Conservation (phyloP, 768 basidiomycete genomes). For the Tylopilus subfusipes region DNA sequence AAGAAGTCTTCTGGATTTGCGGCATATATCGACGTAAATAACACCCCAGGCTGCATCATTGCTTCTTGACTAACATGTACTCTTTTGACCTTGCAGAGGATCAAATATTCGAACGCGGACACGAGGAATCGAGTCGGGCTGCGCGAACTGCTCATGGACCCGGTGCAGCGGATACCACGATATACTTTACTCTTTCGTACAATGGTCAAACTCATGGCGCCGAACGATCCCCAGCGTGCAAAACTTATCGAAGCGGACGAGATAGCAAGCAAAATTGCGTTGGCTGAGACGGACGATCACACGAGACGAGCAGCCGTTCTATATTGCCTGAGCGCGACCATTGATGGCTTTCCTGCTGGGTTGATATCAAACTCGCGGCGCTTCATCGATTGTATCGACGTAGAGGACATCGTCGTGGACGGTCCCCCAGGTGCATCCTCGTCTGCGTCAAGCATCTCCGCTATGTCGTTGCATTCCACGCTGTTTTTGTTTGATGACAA, state of each 20-base stretch:
- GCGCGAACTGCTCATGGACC: constrained; percentile 92
- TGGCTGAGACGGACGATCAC: constrained; percentile 87
- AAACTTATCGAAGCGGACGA: constrained; percentile 83
- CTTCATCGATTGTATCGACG: constrained; percentile 91
- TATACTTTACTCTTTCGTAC: constrained; percentile 90
- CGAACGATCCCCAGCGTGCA: constrained; percentile 69
- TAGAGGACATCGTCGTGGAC: constrained; percentile 72
- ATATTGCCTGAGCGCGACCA: constrained; percentile 77
- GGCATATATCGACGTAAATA: constrained; percentile 80
- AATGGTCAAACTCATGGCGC: constrained; percentile 88
- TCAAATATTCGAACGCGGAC: constrained; percentile 81
- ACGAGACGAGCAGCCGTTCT: constrained; percentile 87
- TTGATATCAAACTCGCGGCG: constrained; percentile 86
- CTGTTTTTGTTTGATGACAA: constrained; percentile 95
- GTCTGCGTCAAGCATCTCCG: constrained; percentile 37
- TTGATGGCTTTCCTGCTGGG: constrained; percentile 88
- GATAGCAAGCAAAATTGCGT: constrained; percentile 85
- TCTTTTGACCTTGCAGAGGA: constrained; percentile 47
- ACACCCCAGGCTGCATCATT: constrained; percentile 4
- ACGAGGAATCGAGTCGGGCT: constrained; percentile 79
- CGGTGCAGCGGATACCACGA: constrained; percentile 91
- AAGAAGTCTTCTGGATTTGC: constrained; percentile 80
- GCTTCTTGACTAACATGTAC: constrained; percentile 4
- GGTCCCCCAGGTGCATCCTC: constrained; percentile 40
- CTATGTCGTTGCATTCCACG: constrained; percentile 70